Conservation (phyloP, 2,329 filamentous ascomycete genomes). For the Penicillium sp. region DNA sequence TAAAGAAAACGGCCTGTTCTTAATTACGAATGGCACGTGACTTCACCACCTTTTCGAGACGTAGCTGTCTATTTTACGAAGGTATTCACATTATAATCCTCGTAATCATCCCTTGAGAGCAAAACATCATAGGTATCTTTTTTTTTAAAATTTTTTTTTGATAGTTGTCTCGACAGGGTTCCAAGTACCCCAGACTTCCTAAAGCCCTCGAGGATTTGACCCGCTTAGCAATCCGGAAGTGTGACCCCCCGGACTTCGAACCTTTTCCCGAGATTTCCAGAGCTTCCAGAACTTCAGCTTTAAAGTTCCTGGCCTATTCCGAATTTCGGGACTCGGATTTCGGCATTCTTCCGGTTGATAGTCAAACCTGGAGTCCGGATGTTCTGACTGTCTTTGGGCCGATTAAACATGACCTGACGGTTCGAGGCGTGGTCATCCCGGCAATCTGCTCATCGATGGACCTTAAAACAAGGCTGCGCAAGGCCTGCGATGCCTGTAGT, state of each 20-base stretch:
- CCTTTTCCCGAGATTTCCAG: neutral
- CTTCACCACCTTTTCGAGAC: neutral
- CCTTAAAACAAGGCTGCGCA: slow-evolving; percentile 44
- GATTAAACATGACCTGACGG: slow-evolving; percentile 19
- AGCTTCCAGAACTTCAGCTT: neutral
- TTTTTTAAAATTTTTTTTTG: neutral
- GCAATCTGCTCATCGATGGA: slow-evolving; percentile 31
- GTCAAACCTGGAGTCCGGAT: slow-evolving; percentile 8
- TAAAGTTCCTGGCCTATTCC: neutral
- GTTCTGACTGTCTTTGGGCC: neutral
- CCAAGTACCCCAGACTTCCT: neutral
- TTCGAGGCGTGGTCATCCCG: slow-evolving; percentile 21
- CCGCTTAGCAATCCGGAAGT: slow-evolving; percentile 6
- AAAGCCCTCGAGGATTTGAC: neutral
- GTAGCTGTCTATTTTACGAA: neutral
- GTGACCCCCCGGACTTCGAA: neutral
- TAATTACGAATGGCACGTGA: neutral
- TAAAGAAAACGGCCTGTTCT: too few species aligned
- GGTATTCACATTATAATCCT: neutral
- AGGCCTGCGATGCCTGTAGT: slow-evolving; percentile 54
- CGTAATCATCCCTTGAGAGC: neutral
- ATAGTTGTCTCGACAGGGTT: neutral
- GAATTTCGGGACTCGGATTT: neutral
- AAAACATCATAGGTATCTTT: neutral
- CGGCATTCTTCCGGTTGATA: neutral